phyloP scores from a whole-genome alignment of 2,329 filamentous ascomycete genomes.

The Penicillium sp. region DNA sequence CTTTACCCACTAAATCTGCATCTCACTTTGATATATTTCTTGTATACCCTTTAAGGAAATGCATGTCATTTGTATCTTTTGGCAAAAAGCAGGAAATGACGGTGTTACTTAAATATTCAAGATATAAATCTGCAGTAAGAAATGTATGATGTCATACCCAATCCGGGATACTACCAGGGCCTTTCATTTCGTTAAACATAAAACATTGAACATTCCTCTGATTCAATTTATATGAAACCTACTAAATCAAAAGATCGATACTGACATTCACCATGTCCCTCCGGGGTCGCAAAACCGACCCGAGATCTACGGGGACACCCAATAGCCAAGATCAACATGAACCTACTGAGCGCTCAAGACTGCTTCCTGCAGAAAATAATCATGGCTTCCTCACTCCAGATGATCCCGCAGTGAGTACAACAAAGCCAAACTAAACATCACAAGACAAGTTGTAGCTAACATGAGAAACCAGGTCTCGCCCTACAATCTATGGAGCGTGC shows the following conservation, averaged over 20 bases:
- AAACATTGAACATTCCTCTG: not conserved
- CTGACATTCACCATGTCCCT: conserved; percentile 11
- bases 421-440: not conserved
- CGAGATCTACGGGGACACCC: not conserved
- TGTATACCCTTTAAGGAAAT: not conserved
- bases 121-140: not conserved
- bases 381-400: conserved; percentile 20
- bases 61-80: not conserved
- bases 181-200: not conserved
- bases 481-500: conserved; percentile 91
- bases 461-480: conserved; percentile 61
- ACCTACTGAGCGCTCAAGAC: conserved; percentile 30
- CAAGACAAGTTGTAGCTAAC: not conserved
- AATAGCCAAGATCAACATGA: not conserved
- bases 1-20: not conserved
- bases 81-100: not conserved
- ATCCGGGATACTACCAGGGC: not conserved
- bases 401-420: conserved; percentile 21
- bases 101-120: not conserved
- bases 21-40: not conserved
- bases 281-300: conserved; percentile 12
- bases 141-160: conserved; percentile 10
- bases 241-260: not conserved
- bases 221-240: not conserved
- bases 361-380: conserved; percentile 14